Conservation (phyloP, 75 land plant genomes). For the Picea sitchensis region DNA sequence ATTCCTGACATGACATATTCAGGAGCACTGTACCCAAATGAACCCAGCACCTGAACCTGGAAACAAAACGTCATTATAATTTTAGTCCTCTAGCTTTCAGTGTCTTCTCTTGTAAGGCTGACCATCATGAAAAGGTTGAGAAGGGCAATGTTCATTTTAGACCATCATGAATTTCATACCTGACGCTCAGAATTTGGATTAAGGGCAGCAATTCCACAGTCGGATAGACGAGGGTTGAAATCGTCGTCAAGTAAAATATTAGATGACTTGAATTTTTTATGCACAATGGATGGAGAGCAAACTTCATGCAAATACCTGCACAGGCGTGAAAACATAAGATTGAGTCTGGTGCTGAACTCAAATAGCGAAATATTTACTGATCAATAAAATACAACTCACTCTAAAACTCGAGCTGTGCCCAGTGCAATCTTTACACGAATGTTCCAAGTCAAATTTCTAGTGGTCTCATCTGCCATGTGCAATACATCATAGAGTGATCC, state of each 20-base stretch:
- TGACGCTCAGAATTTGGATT: conserved; percentile 71
- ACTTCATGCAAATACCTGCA: conserved; percentile 93
- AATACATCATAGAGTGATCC: conserved; percentile 84
- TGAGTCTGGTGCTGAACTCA: neutral
- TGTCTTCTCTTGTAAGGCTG: neutral
- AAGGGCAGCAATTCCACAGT: conserved; percentile 73
- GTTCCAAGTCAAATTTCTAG: conserved; percentile 84
- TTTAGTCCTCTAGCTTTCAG: neutral
- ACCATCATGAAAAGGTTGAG: neutral
- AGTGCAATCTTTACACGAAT: conserved; percentile 92
- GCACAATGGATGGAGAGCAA: conserved; percentile 76
- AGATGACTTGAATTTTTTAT: conserved; percentile 86
- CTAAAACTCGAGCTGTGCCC: conserved; percentile 88
- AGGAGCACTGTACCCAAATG: conserved; percentile 87
- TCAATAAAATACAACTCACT: conserved; percentile 51
- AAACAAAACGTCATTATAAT: neutral
- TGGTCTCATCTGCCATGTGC: conserved; percentile 74
- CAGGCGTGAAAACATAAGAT: conserved; percentile 1
- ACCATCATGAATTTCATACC: conserved; percentile 31
- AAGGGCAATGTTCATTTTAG: neutral
- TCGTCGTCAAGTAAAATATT: conserved; percentile 87
- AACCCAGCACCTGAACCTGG: conserved; percentile 52
- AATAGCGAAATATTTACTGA: conserved; percentile 5
- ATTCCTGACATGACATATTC: conserved; percentile 90
- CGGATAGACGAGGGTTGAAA: conserved; percentile 83